Evolutionary conservation across 257 asterid genomes (phyloP).

Genomic region (Solanum verrucosum): DNA sequence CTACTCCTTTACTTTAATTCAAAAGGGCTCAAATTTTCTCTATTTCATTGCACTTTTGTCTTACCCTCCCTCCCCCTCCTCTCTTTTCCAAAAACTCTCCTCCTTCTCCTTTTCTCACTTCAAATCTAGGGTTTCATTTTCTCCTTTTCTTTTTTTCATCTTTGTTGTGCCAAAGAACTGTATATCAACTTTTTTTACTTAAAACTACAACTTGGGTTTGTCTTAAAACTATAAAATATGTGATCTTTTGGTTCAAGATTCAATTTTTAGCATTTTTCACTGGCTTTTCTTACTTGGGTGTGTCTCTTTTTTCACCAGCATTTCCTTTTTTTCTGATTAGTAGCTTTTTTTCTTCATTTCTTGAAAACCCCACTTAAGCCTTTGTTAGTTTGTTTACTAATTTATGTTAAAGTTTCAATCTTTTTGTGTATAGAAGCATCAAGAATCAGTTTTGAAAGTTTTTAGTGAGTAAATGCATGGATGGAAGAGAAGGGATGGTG

Average conservation of each 20-base stretch:
- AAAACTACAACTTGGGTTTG: background rate
- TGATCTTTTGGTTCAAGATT: background rate
- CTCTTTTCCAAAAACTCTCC: background rate
- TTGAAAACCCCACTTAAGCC: background rate
- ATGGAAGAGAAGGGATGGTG: conserved; percentile 37
- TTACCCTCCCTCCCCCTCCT: background rate
- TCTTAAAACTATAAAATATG: background rate
- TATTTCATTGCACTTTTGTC: background rate
- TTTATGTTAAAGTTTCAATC: background rate
- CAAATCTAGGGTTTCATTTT: conserved; percentile 3
- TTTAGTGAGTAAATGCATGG: conserved; percentile 30
- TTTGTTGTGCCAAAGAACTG: background rate
- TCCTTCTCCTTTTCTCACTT: background rate
- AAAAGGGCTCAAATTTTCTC: background rate
- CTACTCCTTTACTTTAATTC: background rate
- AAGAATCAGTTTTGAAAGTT: background rate
- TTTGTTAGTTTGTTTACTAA: background rate
- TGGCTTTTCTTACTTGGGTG: background rate
- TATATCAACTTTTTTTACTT: background rate
- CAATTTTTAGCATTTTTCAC: background rate
- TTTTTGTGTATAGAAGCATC: background rate
- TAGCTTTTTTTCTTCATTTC: background rate
- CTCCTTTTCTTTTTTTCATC: background rate
- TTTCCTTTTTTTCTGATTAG: background rate
- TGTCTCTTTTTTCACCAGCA: background rate